A percentile compares a stretch with the other conserved stretches of the same genome.
phyloP scores from a whole-genome alignment of 768 basidiomycete genomes.

The Mycena indigotica region DNA sequence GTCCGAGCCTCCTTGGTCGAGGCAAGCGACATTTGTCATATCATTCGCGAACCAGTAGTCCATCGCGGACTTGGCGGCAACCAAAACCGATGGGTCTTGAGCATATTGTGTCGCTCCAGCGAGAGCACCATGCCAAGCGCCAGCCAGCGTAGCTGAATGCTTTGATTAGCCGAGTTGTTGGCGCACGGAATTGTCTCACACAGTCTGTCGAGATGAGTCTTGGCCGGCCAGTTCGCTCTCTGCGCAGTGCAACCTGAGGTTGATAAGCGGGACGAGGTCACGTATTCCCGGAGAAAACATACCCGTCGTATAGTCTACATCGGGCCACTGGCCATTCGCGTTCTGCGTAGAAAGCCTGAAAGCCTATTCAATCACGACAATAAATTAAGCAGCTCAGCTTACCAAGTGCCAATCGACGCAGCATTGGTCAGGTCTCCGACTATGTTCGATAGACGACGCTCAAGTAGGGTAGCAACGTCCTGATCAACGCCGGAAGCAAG shows the following conservation, averaged over 20 bases:
- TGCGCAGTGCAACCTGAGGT: conserved; percentile 55
- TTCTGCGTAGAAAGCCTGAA: conserved; percentile 52
- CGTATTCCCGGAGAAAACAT: too few species aligned
- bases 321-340: conserved; percentile 57
- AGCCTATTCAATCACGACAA: too few species aligned
- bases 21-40: conserved; percentile 53
- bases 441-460: conserved; percentile 45
- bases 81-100: conserved; percentile 41
- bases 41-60: conserved; percentile 66
- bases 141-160: conserved; percentile 52
- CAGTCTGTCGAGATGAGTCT: conserved; percentile 58
- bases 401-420: conserved; percentile 44
- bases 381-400: too few species aligned
- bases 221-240: conserved; percentile 71
- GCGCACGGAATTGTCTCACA: too few species aligned
- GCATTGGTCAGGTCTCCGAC: conserved; percentile 40
- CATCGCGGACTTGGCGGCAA: conserved; percentile 52
- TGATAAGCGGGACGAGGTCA: background rate
- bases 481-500: conserved; percentile 23
- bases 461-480: conserved; percentile 36
- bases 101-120: conserved; percentile 43
- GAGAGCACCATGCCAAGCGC: conserved; percentile 58
- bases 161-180: too few species aligned
- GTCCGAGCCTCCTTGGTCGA: conserved; percentile 54
- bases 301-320: conserved; percentile 58